Conservation (phyloP, 116 monocot genomes). For the Iris pallida region DNA sequence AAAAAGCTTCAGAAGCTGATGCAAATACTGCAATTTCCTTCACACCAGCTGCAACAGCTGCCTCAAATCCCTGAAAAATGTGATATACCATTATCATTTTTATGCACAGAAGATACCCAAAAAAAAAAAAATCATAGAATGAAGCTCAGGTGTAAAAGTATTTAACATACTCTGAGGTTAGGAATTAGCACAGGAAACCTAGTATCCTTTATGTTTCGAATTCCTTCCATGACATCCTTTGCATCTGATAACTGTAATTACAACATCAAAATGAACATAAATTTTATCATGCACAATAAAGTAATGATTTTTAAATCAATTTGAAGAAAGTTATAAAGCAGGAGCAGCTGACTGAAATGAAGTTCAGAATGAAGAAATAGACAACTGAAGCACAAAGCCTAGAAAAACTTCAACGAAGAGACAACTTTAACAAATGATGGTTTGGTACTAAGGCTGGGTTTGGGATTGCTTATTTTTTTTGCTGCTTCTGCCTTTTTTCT, state of each 20-base stretch:
- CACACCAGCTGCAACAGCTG: conserved; percentile 52
- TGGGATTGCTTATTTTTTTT: too few relatives aligned
- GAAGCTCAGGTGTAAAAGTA: not conserved
- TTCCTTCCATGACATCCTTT: conserved; percentile 48
- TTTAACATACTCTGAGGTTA: conserved; percentile 35
- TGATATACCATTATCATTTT: not conserved
- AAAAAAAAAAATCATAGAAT: not conserved
- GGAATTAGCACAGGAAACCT: conserved; percentile 51
- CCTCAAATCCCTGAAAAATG: conserved; percentile 43
- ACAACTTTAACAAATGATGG: too few relatives aligned
- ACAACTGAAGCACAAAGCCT: too few relatives aligned
- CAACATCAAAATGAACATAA: not conserved
- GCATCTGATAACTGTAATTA: conserved; percentile 47
- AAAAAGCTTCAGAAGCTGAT: conserved; percentile 60
- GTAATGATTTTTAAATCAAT: too few relatives aligned
- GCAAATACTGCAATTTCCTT: conserved; percentile 59
- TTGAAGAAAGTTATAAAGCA: too few relatives aligned
- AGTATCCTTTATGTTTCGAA: conserved; percentile 31
- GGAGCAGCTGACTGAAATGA: too few relatives aligned
- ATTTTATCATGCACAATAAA: not conserved
- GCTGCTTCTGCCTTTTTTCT: too few relatives aligned
- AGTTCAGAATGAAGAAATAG: too few relatives aligned
- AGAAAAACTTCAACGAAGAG: too few relatives aligned
- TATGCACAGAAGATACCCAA: not conserved
- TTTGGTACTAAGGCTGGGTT: too few relatives aligned